A percentile compares a stretch with the other conserved stretches of the same genome.
Conservation (phyloP, 2,329 filamentous ascomycete genomes). For the Alternaria longipes region DNA sequence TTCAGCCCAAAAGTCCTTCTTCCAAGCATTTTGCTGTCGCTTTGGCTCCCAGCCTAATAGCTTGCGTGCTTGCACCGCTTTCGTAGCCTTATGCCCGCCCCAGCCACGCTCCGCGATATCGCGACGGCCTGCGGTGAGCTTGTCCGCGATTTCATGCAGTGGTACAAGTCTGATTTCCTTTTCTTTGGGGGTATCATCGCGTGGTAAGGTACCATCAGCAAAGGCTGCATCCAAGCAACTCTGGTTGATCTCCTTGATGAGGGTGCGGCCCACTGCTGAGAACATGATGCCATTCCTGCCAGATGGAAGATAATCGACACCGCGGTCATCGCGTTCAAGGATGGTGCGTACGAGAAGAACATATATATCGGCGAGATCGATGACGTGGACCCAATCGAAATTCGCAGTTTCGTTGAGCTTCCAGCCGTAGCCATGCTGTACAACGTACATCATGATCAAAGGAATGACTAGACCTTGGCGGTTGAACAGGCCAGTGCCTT, state of each 20-base stretch:
- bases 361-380: constrained; percentile 26
- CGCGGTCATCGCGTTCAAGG: constrained; percentile 25
- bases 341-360: constrained; percentile 25
- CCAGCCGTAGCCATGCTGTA: constrained; percentile 29
- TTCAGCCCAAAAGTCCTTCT: constrained; percentile 26
- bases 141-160: constrained; percentile 24
- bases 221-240: constrained; percentile 26
- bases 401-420: constrained; percentile 30
- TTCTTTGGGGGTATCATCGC: constrained; percentile 22
- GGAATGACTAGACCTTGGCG: constrained; percentile 24
- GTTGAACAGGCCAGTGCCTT: constrained; percentile 29
- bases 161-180: constrained; percentile 22
- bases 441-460: constrained; percentile 20
- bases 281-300: constrained; percentile 27
- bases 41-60: constrained; percentile 24
- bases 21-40: constrained; percentile 22
- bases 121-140: constrained; percentile 19
- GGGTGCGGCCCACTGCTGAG: constrained; percentile 18
- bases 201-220: constrained; percentile 20
- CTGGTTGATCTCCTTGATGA: constrained; percentile 25
- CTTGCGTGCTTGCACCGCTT: constrained; percentile 21
- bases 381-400: constrained; percentile 31
- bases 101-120: constrained; percentile 25
- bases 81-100: constrained; percentile 26
- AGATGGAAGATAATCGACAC: constrained; percentile 22